Conservation (phyloP, 257 asterid species). For the Solanum chmielewskii region DNA sequence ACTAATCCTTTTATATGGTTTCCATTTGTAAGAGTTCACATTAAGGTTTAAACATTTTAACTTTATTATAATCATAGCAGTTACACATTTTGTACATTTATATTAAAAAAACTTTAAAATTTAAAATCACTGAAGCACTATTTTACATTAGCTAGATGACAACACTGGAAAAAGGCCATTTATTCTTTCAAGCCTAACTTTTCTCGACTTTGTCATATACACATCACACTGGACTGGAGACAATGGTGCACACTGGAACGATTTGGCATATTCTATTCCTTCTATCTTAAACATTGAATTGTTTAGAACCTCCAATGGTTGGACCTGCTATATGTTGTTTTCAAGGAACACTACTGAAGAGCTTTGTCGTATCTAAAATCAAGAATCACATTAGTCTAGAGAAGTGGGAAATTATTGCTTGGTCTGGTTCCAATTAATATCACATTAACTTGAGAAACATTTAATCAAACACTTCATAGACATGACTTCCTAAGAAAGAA, state of each 20-base stretch:
- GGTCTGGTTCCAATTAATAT: too few relatives aligned
- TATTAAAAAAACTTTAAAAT: not conserved
- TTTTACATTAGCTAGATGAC: not conserved
- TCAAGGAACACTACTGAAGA: too few relatives aligned
- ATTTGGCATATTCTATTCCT: not conserved
- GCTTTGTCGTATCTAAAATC: not conserved
- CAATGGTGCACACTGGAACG: not conserved
- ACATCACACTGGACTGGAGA: not conserved
- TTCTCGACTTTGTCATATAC: not conserved
- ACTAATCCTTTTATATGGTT: not conserved
- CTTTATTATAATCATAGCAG: not conserved
- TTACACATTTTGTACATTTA: not conserved
- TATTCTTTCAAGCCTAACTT: not conserved
- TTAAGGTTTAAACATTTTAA: not conserved
- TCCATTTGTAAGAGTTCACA: not conserved
- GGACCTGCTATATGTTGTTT: too few relatives aligned
- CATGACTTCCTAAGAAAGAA: too few relatives aligned
- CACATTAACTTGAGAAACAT: too few relatives aligned
- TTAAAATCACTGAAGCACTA: not conserved
- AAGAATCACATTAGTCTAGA: too few relatives aligned
- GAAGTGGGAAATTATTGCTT: too few relatives aligned
- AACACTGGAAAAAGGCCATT: not conserved
- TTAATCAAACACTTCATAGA: too few relatives aligned
- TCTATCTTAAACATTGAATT: not conserved
- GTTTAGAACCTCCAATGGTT: not conserved